phyloP scores from a whole-genome alignment of 768 basidiomycete species.

The Termitomyces sp. region DNA sequence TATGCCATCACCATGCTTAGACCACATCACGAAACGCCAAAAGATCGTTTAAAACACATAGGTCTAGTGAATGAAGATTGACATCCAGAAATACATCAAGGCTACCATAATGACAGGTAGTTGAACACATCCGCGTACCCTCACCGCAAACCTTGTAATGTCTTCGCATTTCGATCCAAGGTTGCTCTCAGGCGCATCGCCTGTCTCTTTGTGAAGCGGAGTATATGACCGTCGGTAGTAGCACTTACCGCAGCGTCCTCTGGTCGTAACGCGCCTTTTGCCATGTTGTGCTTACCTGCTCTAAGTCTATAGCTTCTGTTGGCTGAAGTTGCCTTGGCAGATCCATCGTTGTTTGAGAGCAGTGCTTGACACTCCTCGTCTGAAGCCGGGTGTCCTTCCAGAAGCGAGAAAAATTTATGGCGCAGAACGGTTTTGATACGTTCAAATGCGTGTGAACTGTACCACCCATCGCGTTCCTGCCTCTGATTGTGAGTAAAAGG shows the following conservation, averaged over 20 bases:
- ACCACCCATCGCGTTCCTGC: conserved; percentile 92
- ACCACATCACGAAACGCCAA: conserved; percentile 12
- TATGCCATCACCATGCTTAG: conserved; percentile 13
- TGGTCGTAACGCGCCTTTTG: conserved; percentile 75
- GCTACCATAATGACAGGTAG: not conserved
- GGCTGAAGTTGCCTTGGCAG: conserved; percentile 32
- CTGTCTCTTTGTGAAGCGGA: conserved; percentile 26
- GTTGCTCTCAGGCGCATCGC: conserved; percentile 65
- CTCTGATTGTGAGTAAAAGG: not conserved
- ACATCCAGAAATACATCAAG: not conserved
- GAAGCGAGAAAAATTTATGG: conserved; percentile 77
- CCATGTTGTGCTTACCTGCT: conserved; percentile 82
- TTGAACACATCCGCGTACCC: not conserved
- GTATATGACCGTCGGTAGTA: not conserved
- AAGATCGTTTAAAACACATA: conserved; percentile 12
- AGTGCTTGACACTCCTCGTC: conserved; percentile 71
- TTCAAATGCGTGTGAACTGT: conserved; percentile 66
- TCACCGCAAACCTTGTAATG: conserved; percentile 25
- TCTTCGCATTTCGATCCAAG: conserved; percentile 49
- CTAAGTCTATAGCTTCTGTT: conserved; percentile 48
- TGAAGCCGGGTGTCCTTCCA: conserved; percentile 66
- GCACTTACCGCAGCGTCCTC: conserved; percentile 75
- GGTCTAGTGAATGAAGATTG: not conserved
- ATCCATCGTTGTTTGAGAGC: conserved; percentile 38
- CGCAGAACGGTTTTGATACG: conserved; percentile 81